A percentile compares a stretch with the other conserved stretches of the same genome.
These are phyloP conservation scores for Yarrowia bubula DNA, from an alignment of 805 yeast species.

Conservation along the genomic window DNA sequence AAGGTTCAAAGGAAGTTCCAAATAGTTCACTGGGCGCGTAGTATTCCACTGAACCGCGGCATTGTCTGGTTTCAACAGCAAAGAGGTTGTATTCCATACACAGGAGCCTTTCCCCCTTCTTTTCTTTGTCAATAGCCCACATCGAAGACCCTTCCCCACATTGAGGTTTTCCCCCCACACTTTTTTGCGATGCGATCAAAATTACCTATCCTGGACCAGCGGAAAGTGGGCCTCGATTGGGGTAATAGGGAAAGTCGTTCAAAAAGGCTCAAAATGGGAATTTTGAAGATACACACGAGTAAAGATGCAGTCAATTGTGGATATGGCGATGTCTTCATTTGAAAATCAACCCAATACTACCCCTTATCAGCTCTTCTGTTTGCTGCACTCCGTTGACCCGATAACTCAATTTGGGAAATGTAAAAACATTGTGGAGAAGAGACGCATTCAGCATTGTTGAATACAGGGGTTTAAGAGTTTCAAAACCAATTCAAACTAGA, in stretches of 20 bases:
- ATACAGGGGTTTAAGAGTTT: too few species aligned
- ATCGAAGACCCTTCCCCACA: not conserved
- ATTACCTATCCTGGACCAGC: slow-evolving; percentile 12
- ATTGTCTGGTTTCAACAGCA: not conserved
- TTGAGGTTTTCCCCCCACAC: not conserved
- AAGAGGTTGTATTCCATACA: not conserved
- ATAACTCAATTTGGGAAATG: not conserved
- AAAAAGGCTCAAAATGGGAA: not conserved
- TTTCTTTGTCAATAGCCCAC: not conserved
- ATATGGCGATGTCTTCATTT: too few species aligned
- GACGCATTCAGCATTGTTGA: not conserved
- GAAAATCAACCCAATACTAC: too few species aligned
- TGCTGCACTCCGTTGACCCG: not conserved
- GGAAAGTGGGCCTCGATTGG: not conserved
- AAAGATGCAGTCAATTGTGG: too few species aligned
- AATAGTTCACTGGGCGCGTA: too few species aligned
- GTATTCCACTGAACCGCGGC: too few species aligned
- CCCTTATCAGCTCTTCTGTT: too few species aligned
- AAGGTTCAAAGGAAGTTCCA: too few species aligned
- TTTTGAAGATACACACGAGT: too few species aligned
- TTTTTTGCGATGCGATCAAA: not conserved
- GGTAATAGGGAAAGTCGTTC: not conserved
- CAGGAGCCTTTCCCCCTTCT: not conserved
- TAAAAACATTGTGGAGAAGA: not conserved
- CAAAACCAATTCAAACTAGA: too few species aligned